phyloP scores from a whole-genome alignment of 495 filamentous ascomycete species.

The Aspergillus olivimuriae region DNA sequence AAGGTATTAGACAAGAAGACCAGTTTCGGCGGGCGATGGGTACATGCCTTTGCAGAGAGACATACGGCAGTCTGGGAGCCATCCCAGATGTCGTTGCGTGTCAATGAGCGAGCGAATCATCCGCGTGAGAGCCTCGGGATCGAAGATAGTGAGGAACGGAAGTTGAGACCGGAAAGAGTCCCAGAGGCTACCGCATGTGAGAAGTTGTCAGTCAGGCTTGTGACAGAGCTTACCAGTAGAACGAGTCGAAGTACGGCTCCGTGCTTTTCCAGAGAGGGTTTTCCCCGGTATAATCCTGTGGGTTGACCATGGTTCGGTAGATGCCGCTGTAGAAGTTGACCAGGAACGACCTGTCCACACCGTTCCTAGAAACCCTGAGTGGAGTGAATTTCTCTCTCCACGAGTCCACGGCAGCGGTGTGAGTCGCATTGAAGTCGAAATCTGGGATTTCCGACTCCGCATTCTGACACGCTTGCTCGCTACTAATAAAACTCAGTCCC shows the following conservation, averaged over 20 bases:
- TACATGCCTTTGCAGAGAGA: constrained; percentile 61
- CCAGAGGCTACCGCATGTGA: constrained; percentile 50
- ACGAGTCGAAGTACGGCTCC: constrained; percentile 58
- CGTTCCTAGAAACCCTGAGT: constrained; percentile 38
- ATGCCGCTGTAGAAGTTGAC: constrained; percentile 51
- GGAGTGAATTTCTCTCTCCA: constrained; percentile 52
- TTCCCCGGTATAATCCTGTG: constrained; percentile 69
- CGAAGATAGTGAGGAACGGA: constrained; percentile 59
- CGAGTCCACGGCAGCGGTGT: constrained; percentile 35
- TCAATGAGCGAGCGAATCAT: constrained; percentile 67
- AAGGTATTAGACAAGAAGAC: constrained; percentile 1
- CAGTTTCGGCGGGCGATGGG: background rate
- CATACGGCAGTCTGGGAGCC: constrained; percentile 59
- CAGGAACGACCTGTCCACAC: constrained; percentile 51
- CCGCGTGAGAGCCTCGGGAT: constrained; percentile 54
- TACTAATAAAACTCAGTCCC: constrained; percentile 65
- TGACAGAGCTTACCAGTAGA: constrained; percentile 42
- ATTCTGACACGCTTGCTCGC: constrained; percentile 55
- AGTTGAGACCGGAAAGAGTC: constrained; percentile 61
- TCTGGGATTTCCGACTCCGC: constrained; percentile 55
- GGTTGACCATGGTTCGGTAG: constrained; percentile 57
- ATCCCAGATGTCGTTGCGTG: constrained; percentile 64
- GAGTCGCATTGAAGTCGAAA: constrained; percentile 36
- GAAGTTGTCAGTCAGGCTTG: no score
- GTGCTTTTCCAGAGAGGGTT: constrained; percentile 62